Evolutionary conservation across 768 basidiomycete species (phyloP).

Genomic region (Russula sp.): DNA sequence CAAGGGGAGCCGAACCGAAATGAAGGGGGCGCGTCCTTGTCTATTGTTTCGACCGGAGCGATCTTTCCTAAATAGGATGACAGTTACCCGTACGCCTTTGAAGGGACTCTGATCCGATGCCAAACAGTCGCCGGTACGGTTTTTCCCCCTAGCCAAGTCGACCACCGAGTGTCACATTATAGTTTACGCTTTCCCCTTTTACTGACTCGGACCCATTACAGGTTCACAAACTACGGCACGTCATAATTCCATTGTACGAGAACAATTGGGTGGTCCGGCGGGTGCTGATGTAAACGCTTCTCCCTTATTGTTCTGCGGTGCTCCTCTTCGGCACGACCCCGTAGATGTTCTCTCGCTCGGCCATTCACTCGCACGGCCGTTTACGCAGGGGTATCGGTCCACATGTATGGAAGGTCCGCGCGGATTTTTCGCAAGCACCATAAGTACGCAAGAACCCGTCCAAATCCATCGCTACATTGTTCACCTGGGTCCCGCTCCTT

Average conservation of each 20-base stretch:
- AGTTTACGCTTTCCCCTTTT: conserved; percentile 19
- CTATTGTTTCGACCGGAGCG: conserved; percentile 25
- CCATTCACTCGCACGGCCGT: no score
- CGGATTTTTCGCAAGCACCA: background rate
- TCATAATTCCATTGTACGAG: conserved; percentile 17
- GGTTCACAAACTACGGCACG: conserved; percentile 14
- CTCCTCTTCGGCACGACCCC: conserved; percentile 4
- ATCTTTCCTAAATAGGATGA: conserved; percentile 23
- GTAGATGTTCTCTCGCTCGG: conserved; percentile 7
- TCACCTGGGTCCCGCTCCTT: background rate
- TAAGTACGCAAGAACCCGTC: background rate
- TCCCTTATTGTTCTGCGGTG: conserved; percentile 28
- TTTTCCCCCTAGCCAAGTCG: background rate
- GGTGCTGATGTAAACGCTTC: conserved; percentile 27
- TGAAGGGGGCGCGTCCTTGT: conserved; percentile 16
- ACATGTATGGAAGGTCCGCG: background rate
- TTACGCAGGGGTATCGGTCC: background rate
- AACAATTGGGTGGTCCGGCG: conserved; percentile 26
- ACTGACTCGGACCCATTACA: conserved; percentile 17
- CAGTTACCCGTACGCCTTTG: background rate
- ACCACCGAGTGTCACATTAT: conserved; percentile 19
- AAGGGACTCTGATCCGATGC: conserved; percentile 4
- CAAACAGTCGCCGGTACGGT: background rate
- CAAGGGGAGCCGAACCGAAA: conserved; percentile 7
- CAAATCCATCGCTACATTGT: conserved; percentile 6